Conservation (phyloP, 192 early-diverging fungal species). For the Backusella parvicylindrica region DNA sequence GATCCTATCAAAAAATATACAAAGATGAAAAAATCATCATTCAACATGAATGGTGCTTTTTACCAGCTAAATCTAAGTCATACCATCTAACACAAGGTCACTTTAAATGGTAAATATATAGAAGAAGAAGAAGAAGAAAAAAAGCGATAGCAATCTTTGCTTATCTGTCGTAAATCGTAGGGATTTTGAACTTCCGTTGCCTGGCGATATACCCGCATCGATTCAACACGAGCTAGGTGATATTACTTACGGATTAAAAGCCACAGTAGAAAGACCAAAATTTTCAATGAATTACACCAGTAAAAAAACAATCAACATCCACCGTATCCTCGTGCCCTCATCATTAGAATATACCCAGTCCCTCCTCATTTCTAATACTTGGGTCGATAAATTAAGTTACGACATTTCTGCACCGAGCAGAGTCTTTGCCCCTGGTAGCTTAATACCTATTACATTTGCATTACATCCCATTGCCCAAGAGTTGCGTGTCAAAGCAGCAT, state of each 20-base stretch:
- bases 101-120: conserved; percentile 39
- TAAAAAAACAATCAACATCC: conserved; percentile 35
- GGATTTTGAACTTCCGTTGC: conserved; percentile 54
- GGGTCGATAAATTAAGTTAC: conserved; percentile 56
- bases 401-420: conserved; percentile 51
- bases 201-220: conserved; percentile 60
- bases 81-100: conserved; percentile 35
- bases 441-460: conserved; percentile 48
- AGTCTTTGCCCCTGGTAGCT: conserved; percentile 43
- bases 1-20: conserved; percentile 28
- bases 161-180: conserved; percentile 1
- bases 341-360: conserved; percentile 50
- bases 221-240: conserved; percentile 45
- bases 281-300: conserved; percentile 50
- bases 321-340: conserved; percentile 45
- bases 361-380: conserved; percentile 51
- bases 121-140: background rate
- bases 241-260: conserved; percentile 51
- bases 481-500: conserved; percentile 40
- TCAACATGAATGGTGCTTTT: conserved; percentile 57
- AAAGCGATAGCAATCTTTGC: conserved; percentile 36
- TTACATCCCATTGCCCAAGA: conserved; percentile 49
- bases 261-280: conserved; percentile 49
- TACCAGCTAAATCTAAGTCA: conserved; percentile 38
- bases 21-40: conserved; percentile 40